phyloP scores from a whole-genome alignment of 177 flowering plant species.

The Vitis hybrid region DNA sequence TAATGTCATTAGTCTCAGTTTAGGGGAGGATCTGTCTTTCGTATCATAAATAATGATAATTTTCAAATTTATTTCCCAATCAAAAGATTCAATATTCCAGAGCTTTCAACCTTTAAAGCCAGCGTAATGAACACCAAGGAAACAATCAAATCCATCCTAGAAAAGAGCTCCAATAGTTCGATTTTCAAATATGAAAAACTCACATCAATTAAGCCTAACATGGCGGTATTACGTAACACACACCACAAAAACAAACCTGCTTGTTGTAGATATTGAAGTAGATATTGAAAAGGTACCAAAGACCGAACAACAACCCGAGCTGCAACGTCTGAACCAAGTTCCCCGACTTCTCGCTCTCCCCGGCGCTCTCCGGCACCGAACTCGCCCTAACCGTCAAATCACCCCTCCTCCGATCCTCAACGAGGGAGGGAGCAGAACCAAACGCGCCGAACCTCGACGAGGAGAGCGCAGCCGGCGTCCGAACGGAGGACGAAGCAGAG shows the following conservation, averaged over 20 bases:
- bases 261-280: slow-evolving; percentile 98
- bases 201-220: too few species aligned
- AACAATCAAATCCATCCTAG: too few species aligned
- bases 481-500: slow-evolving; percentile 3
- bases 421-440: slow-evolving; percentile 22
- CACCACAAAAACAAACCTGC: slow-evolving; percentile 49
- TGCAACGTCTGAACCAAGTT: slow-evolving; percentile 43
- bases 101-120: too few species aligned
- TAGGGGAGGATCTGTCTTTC: too few species aligned
- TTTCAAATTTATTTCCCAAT: too few species aligned
- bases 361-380: slow-evolving; percentile 15
- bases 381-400: slow-evolving; percentile 32
- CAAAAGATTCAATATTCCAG: too few species aligned
- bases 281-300: slow-evolving; percentile 88
- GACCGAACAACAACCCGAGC: slow-evolving; percentile 70
- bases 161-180: too few species aligned
- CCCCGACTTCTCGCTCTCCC: slow-evolving; percentile 26
- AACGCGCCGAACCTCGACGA: slow-evolving; percentile 11
- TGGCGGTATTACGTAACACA: neutral
- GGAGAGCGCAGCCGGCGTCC: slow-evolving; percentile 9
- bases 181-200: too few species aligned
- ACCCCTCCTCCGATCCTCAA: slow-evolving; percentile 23
- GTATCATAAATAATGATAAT: too few species aligned
- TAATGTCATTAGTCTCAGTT: too few species aligned
- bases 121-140: too few species aligned